Evolutionary conservation across 306 rosid species (phyloP).

Genomic region (Astragalus glycyphyllos): DNA sequence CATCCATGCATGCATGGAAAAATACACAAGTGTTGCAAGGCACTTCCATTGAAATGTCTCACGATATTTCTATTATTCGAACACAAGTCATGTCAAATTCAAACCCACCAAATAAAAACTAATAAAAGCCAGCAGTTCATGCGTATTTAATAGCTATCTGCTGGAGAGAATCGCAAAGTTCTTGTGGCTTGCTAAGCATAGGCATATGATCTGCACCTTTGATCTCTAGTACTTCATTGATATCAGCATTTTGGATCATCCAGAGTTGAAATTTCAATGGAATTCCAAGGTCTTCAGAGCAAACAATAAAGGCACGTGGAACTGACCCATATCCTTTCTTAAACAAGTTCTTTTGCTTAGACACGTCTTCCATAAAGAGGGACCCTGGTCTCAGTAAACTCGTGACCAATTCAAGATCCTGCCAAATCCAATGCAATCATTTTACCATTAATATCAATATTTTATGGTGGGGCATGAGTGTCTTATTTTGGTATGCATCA

Average conservation of each 20-base stretch:
- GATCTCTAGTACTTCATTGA: conserved; percentile 55
- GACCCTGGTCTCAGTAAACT: conserved; percentile 49
- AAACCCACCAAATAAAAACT: background rate
- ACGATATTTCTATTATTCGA: background rate
- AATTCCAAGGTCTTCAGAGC: conserved; percentile 46
- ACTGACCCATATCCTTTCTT: conserved; percentile 57
- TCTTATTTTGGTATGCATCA: background rate
- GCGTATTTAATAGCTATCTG: conserved; percentile 51
- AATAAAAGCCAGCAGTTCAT: background rate
- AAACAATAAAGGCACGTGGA: conserved; percentile 43
- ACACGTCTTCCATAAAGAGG: conserved; percentile 54
- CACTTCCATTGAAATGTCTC: background rate
- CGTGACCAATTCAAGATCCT: conserved; percentile 64
- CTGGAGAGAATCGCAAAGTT: conserved; percentile 50
- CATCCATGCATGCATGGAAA: background rate
- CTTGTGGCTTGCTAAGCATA: conserved; percentile 51
- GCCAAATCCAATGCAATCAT: conserved; percentile 7
- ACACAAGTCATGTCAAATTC: background rate
- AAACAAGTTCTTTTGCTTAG: conserved; percentile 44
- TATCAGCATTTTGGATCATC: conserved; percentile 58
- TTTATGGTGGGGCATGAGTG: background rate
- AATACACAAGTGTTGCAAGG: background rate
- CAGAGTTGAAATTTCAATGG: conserved; percentile 48
- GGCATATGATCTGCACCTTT: conserved; percentile 62
- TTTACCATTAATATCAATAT: no score